These are phyloP conservation scores for Cocos nucifera DNA, from an alignment of 176 grass and related monocot species.

Conservation along the genomic window DNA sequence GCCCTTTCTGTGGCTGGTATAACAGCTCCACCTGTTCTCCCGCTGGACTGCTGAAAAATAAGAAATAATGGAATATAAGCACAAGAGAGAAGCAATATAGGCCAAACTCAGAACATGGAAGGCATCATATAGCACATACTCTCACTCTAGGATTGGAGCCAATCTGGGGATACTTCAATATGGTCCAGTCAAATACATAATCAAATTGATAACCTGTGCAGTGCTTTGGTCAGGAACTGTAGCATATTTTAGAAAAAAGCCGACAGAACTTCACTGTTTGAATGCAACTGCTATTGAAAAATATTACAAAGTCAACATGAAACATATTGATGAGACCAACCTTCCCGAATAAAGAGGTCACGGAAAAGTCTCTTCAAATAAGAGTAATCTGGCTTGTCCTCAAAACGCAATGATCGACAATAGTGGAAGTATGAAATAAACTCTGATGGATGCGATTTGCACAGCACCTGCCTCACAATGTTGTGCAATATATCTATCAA, in stretches of 20 bases:
- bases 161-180: constrained; percentile 65
- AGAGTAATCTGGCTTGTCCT: constrained; percentile 87
- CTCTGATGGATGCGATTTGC: constrained; percentile 80
- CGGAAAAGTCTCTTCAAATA: constrained; percentile 80
- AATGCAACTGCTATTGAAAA: too few species aligned
- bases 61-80: constrained; percentile 8
- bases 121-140: constrained; percentile 29
- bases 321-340: constrained; percentile 15
- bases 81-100: not conserved
- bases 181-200: constrained; percentile 93
- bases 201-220: constrained; percentile 81
- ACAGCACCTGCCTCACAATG: constrained; percentile 50
- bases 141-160: constrained; percentile 42
- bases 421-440: constrained; percentile 90
- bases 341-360: constrained; percentile 87
- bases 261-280: too few species aligned
- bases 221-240: constrained; percentile 4
- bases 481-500: not conserved
- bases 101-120: too few species aligned
- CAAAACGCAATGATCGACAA: constrained; percentile 74
- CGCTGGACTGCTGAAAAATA: constrained; percentile 39
- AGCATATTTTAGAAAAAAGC: not conserved
- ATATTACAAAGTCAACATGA: too few species aligned
- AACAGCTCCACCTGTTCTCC: constrained; percentile 39
- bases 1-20: constrained; percentile 47